phyloP scores from a whole-genome alignment of 2,329 filamentous ascomycete species.

The Fusarium musae region DNA sequence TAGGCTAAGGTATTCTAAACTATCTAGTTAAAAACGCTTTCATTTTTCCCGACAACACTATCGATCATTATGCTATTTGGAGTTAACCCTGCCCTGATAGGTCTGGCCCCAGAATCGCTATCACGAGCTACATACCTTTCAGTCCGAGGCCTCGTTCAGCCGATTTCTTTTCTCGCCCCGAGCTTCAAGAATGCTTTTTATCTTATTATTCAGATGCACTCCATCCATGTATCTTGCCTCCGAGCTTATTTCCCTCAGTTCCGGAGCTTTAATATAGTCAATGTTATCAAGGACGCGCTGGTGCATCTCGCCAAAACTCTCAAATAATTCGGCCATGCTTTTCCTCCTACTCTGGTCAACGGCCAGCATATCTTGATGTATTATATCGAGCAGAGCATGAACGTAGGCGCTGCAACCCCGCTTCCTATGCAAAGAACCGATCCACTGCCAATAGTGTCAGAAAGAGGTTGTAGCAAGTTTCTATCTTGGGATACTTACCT shows the following conservation, averaged over 20 bases:
- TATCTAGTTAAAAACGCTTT: neutral
- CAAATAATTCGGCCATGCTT: neutral
- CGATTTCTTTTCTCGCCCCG: neutral
- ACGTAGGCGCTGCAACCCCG: neutral
- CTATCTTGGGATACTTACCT: neutral
- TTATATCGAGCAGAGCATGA: neutral
- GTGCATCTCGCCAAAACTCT: neutral
- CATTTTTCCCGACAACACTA: neutral
- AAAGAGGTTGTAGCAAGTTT: neutral
- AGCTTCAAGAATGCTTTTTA: neutral
- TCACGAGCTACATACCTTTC: neutral
- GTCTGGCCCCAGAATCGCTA: neutral
- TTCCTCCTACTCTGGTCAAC: neutral
- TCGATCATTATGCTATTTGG: neutral
- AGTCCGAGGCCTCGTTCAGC: neutral
- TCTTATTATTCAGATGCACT: neutral
- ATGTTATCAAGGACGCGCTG: neutral
- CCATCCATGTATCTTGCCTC: neutral
- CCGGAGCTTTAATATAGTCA: rapidly evolving
- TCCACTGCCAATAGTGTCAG: neutral
- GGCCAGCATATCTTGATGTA: neutral
- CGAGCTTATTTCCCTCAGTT: neutral
- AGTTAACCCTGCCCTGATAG: neutral
- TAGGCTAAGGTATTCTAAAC: neutral
- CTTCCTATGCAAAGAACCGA: neutral